Base-by-base conservation (phyloP, 805 yeast genomes). In the Ogataea glucozyma region DNA sequence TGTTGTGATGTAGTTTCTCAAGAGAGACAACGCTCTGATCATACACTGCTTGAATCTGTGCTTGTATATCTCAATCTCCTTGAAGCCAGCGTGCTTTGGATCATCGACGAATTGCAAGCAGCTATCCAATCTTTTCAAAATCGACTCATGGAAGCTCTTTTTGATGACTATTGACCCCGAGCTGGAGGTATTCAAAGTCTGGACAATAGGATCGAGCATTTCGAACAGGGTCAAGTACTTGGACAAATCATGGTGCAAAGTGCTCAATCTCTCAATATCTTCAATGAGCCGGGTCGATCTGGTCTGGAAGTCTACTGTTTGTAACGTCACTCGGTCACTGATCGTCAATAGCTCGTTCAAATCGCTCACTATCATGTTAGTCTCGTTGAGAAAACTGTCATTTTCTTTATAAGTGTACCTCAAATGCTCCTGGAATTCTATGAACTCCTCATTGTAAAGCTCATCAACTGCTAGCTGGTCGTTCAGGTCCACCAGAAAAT, bases 21-120 rank as follows among this genome's bases (percentile, higher is more conserved):
- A 77, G 46, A 91, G 68, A 0, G 93, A 80, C 35, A 88, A 71
- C 1, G 95, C 83, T 45, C 96, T 74, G 1, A 90, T 81, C 74
- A 88, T 72, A 56, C 96, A 87, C 54, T 87, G 95, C 48, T 85
- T 78, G 65, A 87, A 88, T 45, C 90, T 75, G 49, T 81, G 78
- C 36, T 73, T 75, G 59, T 86, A 88, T 2, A 78, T 57, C 20
- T 81, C 91, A 9, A 78, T 69, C 41, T 89, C 96, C 56, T 78
- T 81, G 56, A 85, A 84, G 8, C 58, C 47, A 4, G 57, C 47
- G 44, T 81, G 81, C 6, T 70, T 62, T 40, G 81, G 76, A 3
- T 66, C 64, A 7, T 72, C 69, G 4, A 82, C 71, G 58, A 87
- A 90, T 2, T 56, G 64, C 27, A 90, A 63, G 26, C 95, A 87